These are phyloP conservation scores for Carpinus fangiana DNA, from an alignment of 306 rosid species.

Conservation along the genomic window DNA sequence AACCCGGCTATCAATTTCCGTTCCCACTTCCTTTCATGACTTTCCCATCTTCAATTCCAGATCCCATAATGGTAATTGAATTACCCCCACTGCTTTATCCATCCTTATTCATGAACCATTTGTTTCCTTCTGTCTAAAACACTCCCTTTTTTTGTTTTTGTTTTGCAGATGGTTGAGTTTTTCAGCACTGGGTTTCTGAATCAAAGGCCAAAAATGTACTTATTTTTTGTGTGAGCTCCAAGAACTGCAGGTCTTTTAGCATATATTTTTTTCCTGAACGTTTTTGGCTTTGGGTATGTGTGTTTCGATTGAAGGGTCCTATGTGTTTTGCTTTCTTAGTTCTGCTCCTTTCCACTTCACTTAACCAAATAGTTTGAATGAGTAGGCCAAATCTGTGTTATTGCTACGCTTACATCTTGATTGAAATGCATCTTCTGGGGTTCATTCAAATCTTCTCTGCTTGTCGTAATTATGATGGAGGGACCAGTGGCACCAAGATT, in stretches of 20 bases:
- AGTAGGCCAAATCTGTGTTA: slow-evolving; percentile 18
- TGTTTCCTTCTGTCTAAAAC: slow-evolving; percentile 3
- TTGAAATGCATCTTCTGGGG: slow-evolving; percentile 7
- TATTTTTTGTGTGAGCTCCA: slow-evolving; percentile 35
- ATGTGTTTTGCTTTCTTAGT: slow-evolving; percentile 29
- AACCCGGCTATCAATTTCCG: slow-evolving; percentile 85
- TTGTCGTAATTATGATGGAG: slow-evolving; percentile 28
- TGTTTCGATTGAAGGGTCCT: slow-evolving; percentile 61
- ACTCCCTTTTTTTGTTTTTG: not conserved
- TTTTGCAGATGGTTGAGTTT: slow-evolving; percentile 68
- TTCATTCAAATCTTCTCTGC: slow-evolving; percentile 10
- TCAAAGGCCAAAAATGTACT: slow-evolving; percentile 50
- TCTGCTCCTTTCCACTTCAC: slow-evolving; percentile 24
- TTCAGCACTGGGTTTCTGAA: slow-evolving; percentile 40
- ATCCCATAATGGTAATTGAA: slow-evolving; percentile 43
- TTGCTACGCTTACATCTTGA: slow-evolving; percentile 23
- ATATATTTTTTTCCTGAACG: slow-evolving; percentile 14
- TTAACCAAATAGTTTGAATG: slow-evolving; percentile 27
- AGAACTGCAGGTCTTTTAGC: not conserved
- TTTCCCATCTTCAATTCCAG: slow-evolving; percentile 62
- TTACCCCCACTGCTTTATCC: not conserved
- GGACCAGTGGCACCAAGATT: slow-evolving; percentile 41
- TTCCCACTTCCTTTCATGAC: slow-evolving; percentile 69
- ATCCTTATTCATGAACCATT: slow-evolving; percentile 7
- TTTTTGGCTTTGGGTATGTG: slow-evolving; percentile 29